These are phyloP conservation scores for Aspergillus funiculosus DNA, from an alignment of 495 filamentous ascomycete species.

Conservation along the genomic window DNA sequence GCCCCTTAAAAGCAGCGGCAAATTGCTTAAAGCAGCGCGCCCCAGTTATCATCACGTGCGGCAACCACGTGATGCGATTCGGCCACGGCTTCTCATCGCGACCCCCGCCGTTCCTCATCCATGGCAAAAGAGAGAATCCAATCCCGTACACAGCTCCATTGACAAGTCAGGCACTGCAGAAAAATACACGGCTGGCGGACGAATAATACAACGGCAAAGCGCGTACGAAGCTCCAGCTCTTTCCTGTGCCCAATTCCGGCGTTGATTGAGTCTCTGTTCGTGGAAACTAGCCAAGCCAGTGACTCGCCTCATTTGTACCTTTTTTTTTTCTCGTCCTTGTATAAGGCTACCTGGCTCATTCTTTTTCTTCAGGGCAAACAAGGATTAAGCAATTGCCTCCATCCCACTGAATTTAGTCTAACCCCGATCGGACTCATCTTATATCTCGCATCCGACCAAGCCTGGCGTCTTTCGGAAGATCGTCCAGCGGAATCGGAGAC, in stretches of 20 bases:
- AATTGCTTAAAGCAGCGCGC: no score
- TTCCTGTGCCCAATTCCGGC: neutral
- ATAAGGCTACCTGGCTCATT: neutral
- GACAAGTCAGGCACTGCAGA: neutral
- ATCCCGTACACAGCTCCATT: conserved; percentile 4
- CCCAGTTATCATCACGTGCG: no score
- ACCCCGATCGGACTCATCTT: conserved; percentile 1
- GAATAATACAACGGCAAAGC: no score
- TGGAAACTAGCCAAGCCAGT: neutral
- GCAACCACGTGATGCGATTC: no score
- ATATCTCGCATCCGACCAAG: conserved; percentile 23
- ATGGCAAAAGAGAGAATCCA: conserved; percentile 6
- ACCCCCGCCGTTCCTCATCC: conserved; percentile 19
- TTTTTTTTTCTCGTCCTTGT: conserved; percentile 5
- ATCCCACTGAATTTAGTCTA: neutral
- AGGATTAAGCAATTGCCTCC: neutral
- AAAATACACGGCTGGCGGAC: no score
- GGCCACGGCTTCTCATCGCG: no score
- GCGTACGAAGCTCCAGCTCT: neutral
- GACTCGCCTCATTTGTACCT: neutral
- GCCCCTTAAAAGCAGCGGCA: no score
- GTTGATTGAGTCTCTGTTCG: neutral
- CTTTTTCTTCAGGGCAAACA: neutral
- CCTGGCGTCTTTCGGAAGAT: conserved; percentile 37
- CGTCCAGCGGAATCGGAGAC: conserved; percentile 35